Evolutionary conservation across 2,329 filamentous ascomycete species (phyloP).

Genomic region (Fusarium multiceps): DNA sequence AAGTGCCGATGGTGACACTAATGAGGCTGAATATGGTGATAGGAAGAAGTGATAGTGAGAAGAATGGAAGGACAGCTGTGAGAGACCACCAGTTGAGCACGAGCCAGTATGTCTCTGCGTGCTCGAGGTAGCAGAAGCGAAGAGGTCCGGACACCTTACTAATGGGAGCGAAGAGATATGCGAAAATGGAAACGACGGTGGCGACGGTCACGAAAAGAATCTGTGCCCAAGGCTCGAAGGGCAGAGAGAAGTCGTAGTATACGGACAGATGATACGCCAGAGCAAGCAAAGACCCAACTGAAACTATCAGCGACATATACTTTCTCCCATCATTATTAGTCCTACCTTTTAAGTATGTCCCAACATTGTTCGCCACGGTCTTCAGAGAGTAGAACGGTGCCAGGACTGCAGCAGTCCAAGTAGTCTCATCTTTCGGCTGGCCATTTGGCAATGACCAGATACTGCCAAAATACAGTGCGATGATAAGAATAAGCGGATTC

Average conservation of each 20-base stretch:
- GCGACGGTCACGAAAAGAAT: slow-evolving; percentile 7
- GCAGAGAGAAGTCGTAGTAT: slow-evolving; percentile 21
- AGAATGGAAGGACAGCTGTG: slow-evolving; percentile 19
- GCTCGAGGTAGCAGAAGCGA: slow-evolving; percentile 33
- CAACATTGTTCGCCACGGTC: slow-evolving; percentile 13
- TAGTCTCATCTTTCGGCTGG: background rate
- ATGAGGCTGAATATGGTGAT: slow-evolving; percentile 15
- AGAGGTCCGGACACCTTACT: slow-evolving; percentile 25
- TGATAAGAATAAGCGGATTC: slow-evolving; percentile 6
- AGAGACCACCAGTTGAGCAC: slow-evolving; percentile 32
- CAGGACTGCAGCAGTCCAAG: slow-evolving; percentile 5
- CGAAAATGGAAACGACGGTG: background rate
- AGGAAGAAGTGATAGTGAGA: slow-evolving; percentile 7
- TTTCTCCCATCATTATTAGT: no score
- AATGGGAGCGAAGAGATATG: slow-evolving; percentile 22
- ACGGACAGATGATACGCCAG: slow-evolving; percentile 18
- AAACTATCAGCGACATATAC: no score
- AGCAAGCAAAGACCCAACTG: slow-evolving; percentile 20
- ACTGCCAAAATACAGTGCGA: slow-evolving; percentile 13
- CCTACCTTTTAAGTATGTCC: slow-evolving; percentile 26
- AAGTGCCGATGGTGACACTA: slow-evolving; percentile 11
- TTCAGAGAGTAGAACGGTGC: slow-evolving; percentile 17
- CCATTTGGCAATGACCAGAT: slow-evolving; percentile 16
- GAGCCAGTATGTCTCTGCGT: slow-evolving; percentile 30
- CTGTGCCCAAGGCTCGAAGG: slow-evolving; percentile 18